Base-by-base conservation (phyloP, 1,284 basidiomycete genomes). In the Phenoliferia sp. region DNA sequence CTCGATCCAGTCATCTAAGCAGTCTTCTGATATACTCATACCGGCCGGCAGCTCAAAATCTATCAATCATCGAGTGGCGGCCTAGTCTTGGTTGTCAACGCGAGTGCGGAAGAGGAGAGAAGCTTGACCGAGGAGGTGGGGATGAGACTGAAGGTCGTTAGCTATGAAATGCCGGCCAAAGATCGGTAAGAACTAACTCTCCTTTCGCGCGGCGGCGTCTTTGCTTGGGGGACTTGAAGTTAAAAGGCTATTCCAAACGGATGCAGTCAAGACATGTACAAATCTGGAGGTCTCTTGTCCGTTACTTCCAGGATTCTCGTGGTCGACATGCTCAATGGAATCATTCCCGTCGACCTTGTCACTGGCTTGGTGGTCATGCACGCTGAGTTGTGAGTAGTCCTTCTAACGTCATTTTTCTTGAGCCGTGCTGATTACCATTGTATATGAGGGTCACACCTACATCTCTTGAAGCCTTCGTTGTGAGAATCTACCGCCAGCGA, bases 301-400 rank as follows among this genome's bases (percentile, higher is more conserved):
- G 88, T 98, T 48, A 99, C 95, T 0, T 94, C 92, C 35, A 87
- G 92, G 32, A 98, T 99, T 72, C 82, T 99, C 32, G 90, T 95
- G 56, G 93, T 95, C 62, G 96, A 99, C 78, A 90, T 99, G 87
- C 81, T 99, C 82, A 91, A 75, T 73, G 85, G 86, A 9, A 89
- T 90, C 73, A 86, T 98, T 17, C 94, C 94, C 0, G 88, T 86
- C 0, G 84, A 90, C 28, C 82, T 92, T 58, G 89, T 99, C 60
- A 91, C 93, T 0, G 95, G 95, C 1, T 84, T 99, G n/a, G 83
- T 98, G 3, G 85, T 99, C n/a, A 78, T 98, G 48, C 94, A 96
- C 74, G 93, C 94, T 1, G 95, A 99, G 78, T 88, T 85, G 92
- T 93, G 75, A 26, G 82, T 78, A 17, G 2, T 1, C 19, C 59